Conservation (phyloP, 257 asterid genomes). For the Marsdenia floribunda region DNA sequence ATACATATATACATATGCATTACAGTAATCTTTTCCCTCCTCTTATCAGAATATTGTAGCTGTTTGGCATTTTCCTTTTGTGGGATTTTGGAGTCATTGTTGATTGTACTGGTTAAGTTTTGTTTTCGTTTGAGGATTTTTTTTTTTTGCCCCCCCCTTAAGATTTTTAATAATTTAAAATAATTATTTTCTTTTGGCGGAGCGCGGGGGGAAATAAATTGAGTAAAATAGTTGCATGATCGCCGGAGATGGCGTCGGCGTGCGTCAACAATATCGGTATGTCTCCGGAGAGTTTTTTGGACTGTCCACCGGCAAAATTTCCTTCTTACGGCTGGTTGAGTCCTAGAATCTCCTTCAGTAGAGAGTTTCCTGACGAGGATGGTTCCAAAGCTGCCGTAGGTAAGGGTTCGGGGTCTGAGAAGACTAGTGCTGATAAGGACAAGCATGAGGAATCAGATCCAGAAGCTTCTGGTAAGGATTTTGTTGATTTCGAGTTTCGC, state of each 20-base stretch:
- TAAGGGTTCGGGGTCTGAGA: conserved; percentile 21
- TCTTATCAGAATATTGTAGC: not conserved
- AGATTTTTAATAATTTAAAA: no score
- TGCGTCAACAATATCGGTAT: conserved; percentile 49
- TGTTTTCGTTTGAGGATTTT: not conserved
- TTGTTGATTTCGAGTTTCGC: conserved; percentile 77
- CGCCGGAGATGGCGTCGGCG: conserved; percentile 56
- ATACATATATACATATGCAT: not conserved
- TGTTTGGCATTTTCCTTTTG: conserved; percentile 8
- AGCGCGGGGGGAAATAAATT: no score
- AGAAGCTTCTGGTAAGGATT: conserved; percentile 35
- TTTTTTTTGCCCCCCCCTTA: no score
- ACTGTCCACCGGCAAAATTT: conserved; percentile 36
- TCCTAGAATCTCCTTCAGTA: conserved; percentile 38
- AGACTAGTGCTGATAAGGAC: conserved; percentile 19
- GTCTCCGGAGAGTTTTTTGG: conserved; percentile 46
- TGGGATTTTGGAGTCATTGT: not conserved
- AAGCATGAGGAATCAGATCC: conserved; percentile 50
- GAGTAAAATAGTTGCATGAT: conserved; percentile 22
- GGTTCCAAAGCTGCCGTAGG: conserved; percentile 16
- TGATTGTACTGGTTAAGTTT: not conserved
- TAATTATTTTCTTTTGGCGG: not conserved
- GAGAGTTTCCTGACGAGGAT: conserved; percentile 27
- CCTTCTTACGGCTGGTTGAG: conserved; percentile 45
- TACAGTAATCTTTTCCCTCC: not conserved